Evolutionary conservation across 495 filamentous ascomycete species (phyloP), one percentile per base, ranked within the genome.

Genomic region (Schizothecium vesticola): DNA sequence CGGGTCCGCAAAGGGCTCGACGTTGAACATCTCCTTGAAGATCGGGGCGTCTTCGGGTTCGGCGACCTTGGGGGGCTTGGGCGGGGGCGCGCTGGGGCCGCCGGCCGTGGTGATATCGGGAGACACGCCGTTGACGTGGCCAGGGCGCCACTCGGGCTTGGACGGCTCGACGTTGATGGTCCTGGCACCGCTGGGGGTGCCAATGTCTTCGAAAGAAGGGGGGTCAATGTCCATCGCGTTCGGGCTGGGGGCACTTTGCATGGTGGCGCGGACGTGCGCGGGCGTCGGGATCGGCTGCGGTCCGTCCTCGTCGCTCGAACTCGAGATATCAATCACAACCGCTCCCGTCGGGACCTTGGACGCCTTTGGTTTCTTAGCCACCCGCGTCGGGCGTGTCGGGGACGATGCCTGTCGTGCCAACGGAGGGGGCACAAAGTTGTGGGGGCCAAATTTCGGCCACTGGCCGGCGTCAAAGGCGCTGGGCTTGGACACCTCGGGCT

Each of bases 381-480:
- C 72, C 67, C 71, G 75, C 21, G 25, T 70, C 68, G 69, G 61
- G 31, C 81, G 74, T 4, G 80, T 80, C 0, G 82, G 82, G 7
- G 81, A 83, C 6, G 66, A 71, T 1, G 81, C 73, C 19, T 67
- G 63, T 43, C 72, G 77, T 4, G 73, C 64, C 1, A 76, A 36
- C 16, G 80, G 72, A 23, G 77, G 79, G 12, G 81, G 81, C 16
- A 77, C 83, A 73, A 88, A 90, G 22, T 82, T 86, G 25, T 89
- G 77, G 59, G 88, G 81, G 21, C 85, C 85, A 69, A 94, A 86
- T 64, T 86, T 84, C 63, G 76, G 76, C 92, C 92, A 96, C 29
- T 87, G 74, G 33, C 90, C 88, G 3, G 85, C 80, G 28, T 86
- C 83, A 71, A 92, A 95, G 26, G 82, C 86, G 9, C 65, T 64